A percentile compares a stretch with the other conserved stretches of the same genome.
phyloP scores from a whole-genome alignment of 2,329 filamentous ascomycete species.

The Incumbomyces lentus region DNA sequence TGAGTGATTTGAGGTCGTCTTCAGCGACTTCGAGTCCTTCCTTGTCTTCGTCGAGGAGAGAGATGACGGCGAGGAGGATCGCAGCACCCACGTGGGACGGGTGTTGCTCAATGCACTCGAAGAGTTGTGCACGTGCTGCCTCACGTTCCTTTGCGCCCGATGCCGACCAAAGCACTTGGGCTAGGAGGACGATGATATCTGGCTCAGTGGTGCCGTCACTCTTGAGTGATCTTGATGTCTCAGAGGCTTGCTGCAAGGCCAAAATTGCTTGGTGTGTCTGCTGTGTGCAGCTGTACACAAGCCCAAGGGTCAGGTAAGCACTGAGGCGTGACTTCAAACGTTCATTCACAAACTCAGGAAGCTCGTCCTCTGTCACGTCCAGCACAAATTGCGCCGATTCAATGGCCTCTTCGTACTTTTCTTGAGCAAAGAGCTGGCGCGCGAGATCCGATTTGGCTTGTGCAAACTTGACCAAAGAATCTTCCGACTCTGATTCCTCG shows the following conservation, averaged over 20 bases:
- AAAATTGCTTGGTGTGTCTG: constrained; percentile 59
- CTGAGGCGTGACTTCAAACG: constrained; percentile 66
- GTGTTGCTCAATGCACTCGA: constrained; percentile 64
- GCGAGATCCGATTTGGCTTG: constrained; percentile 79
- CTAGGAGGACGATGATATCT: constrained; percentile 76
- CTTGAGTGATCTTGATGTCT: constrained; percentile 46
- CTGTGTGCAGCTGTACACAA: constrained; percentile 65
- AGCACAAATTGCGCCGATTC: constrained; percentile 75
- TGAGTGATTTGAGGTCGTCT: constrained; percentile 63
- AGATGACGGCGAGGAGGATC: constrained; percentile 72
- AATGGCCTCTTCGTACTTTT: constrained; percentile 56
- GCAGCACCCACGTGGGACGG: constrained; percentile 70
- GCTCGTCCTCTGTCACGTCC: constrained; percentile 63
- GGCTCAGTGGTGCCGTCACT: constrained; percentile 48
- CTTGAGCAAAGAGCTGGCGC: constrained; percentile 64
- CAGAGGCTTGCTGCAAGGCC: constrained; percentile 70
- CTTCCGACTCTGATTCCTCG: constrained; percentile 67
- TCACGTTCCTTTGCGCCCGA: constrained; percentile 63
- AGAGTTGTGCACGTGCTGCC: constrained; percentile 67
- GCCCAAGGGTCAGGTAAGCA: constrained; percentile 72
- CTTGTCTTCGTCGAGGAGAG: constrained; percentile 65
- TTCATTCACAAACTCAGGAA: constrained; percentile 50
- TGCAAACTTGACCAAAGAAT: constrained; percentile 65
- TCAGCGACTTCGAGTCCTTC: constrained; percentile 73
- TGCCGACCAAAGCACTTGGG: constrained; percentile 88